Evolutionary conservation across 2,329 filamentous ascomycete genomes (phyloP).

Genomic region (Albifimbria verrucaria): DNA sequence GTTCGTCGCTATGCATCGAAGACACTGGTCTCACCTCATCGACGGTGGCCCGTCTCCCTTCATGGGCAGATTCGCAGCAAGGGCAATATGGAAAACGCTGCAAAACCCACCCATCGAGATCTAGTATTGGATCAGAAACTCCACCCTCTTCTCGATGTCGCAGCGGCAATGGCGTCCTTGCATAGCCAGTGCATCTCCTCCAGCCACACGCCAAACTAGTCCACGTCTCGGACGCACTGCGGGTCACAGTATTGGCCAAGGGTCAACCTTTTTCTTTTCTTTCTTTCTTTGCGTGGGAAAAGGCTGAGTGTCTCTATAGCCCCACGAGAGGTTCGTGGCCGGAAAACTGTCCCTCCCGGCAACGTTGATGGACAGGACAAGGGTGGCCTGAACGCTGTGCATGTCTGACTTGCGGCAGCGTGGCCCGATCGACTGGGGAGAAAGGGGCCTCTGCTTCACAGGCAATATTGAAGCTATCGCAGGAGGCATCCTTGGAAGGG

Average conservation of each 20-base stretch:
- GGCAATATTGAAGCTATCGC: no score
- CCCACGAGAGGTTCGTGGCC: neutral
- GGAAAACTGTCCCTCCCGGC: neutral
- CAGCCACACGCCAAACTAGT: neutral
- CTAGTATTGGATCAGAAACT: neutral
- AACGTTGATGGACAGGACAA: neutral
- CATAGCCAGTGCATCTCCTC: neutral
- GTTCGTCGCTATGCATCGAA: neutral
- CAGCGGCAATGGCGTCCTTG: neutral
- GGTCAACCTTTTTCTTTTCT: neutral
- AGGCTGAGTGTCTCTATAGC: neutral
- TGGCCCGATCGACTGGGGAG: neutral
- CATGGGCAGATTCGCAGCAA: neutral
- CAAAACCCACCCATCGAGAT: neutral
- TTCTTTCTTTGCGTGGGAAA: neutral
- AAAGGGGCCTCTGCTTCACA: neutral
- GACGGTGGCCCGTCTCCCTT: neutral
- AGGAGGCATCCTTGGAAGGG: no score
- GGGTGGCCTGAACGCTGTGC: neutral
- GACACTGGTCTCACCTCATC: neutral
- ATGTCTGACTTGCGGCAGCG: neutral
- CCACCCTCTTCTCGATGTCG: neutral
- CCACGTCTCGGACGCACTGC: conserved; percentile 1
- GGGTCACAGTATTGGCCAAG: neutral
- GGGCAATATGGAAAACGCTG: neutral